Conservation (phyloP, 345 rosid species). For the Eutrema japonicum region DNA sequence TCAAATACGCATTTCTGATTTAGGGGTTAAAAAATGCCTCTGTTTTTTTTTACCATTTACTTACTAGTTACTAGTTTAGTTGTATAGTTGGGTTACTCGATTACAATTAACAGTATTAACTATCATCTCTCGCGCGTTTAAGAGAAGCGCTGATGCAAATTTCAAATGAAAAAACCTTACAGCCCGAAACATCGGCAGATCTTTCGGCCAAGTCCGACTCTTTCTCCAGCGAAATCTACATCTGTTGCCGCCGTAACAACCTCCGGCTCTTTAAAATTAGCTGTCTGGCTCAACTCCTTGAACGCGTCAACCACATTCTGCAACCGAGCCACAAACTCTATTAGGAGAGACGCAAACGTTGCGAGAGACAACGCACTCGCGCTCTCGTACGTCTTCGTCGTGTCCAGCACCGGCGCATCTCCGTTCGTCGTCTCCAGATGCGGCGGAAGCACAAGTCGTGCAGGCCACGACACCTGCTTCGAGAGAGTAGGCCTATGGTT, state of each 20-base stretch:
- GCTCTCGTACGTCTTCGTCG: constrained; percentile 75
- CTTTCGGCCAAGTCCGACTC: constrained; percentile 51
- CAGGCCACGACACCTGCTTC: constrained; percentile 71
- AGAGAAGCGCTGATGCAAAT: constrained; percentile 25
- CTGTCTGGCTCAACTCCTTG: constrained; percentile 67
- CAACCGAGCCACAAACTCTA: constrained; percentile 88
- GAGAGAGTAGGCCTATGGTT: constrained; percentile 36
- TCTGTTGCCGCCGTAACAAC: constrained; percentile 30
- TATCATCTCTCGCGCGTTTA: constrained; percentile 15
- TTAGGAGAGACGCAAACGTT: constrained; percentile 80
- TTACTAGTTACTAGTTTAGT: constrained; percentile 2
- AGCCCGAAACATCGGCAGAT: constrained; percentile 42
- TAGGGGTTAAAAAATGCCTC: not conserved
- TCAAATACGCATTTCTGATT: not conserved
- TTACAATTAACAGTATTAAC: constrained; percentile 28
- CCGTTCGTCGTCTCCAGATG: constrained; percentile 38
- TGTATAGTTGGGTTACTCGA: constrained; percentile 16
- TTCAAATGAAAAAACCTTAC: constrained; percentile 3
- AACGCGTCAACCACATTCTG: constrained; percentile 71
- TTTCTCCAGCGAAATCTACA: constrained; percentile 38
- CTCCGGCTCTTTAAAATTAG: constrained; percentile 68
- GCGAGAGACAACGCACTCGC: constrained; percentile 90
- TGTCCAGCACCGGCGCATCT: constrained; percentile 47
- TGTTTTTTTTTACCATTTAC: not conserved
- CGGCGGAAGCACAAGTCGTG: constrained; percentile 45